Conservation (phyloP, 2,329 filamentous ascomycete species). For the Macrophomina tecta region DNA sequence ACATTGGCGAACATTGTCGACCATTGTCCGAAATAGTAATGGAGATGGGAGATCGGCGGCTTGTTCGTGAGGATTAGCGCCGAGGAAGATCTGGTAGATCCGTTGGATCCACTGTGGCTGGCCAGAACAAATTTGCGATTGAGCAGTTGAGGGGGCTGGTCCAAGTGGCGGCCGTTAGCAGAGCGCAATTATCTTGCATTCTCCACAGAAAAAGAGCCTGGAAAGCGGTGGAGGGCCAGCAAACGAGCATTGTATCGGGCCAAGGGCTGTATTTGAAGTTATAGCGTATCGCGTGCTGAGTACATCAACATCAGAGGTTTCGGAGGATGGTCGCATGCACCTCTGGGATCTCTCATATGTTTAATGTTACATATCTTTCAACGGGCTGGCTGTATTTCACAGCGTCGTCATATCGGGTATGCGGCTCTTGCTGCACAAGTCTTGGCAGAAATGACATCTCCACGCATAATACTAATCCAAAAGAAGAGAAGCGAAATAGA, state of each 20-base stretch:
- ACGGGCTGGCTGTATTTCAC: neutral
- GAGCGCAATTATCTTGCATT: no score
- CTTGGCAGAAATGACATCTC: neutral
- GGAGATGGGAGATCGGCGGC: neutral
- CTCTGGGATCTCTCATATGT: no score
- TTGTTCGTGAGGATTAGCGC: neutral
- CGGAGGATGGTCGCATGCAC: no score
- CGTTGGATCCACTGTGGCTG: neutral
- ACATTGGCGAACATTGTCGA: neutral
- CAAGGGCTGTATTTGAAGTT: no score
- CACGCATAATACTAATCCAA: neutral
- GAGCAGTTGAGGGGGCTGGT: no score
- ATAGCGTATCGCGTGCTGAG: no score
- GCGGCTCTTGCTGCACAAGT: constrained; percentile 2
- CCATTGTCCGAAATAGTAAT: neutral
- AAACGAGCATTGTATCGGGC: no score
- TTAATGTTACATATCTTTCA: neutral
- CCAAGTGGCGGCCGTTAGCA: no score
- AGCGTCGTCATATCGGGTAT: neutral
- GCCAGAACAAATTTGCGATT: neutral
- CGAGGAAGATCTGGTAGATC: neutral
- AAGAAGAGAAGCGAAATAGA: neutral
- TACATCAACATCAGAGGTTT: no score
- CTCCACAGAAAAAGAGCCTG: no score
- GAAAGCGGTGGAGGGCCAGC: no score